phyloP scores from a whole-genome alignment of 2,329 filamentous ascomycete species.

The Claviceps monticola region DNA sequence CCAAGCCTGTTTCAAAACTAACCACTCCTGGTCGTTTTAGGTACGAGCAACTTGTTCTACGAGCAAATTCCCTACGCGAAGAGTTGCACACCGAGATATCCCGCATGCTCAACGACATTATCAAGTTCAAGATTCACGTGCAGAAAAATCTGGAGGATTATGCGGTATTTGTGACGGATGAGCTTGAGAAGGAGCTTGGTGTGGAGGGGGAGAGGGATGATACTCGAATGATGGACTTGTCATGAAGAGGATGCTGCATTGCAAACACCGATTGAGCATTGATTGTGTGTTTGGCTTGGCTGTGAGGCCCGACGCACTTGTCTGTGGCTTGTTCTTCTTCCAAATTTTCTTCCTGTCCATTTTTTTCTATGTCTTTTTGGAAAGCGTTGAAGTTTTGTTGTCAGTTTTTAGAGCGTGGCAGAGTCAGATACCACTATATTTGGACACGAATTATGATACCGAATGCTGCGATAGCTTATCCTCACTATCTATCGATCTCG shows the following conservation, averaged over 20 bases:
- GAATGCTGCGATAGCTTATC: background rate
- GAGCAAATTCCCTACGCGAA: slow-evolving; percentile 73
- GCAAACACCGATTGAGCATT: background rate
- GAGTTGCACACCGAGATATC: slow-evolving; percentile 97
- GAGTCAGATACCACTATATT: slow-evolving; percentile 3
- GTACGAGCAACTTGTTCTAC: slow-evolving; percentile 83
- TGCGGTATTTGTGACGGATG: slow-evolving; percentile 82
- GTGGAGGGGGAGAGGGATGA: slow-evolving; percentile 44
- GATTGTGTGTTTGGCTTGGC: no score
- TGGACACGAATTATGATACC: slow-evolving; percentile 3
- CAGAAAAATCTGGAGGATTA: slow-evolving; percentile 89
- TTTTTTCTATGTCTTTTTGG: background rate
- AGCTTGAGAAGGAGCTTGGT: slow-evolving; percentile 76
- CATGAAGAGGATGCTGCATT: background rate
- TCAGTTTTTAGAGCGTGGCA: background rate
- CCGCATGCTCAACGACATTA: slow-evolving; percentile 89
- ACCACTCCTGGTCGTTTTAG: slow-evolving; percentile 26
- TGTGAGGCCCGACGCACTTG: no score
- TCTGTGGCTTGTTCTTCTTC: background rate
- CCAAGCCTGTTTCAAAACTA: slow-evolving; percentile 1
- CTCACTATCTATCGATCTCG: background rate
- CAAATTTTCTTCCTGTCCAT: background rate
- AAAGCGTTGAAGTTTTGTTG: background rate
- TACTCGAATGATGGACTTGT: slow-evolving; percentile 33
- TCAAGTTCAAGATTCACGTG: slow-evolving; percentile 96